Evolutionary conservation across 306 rosid species (phyloP), one percentile per base, ranked within the genome.

Genomic region (Quercus glauca): DNA sequence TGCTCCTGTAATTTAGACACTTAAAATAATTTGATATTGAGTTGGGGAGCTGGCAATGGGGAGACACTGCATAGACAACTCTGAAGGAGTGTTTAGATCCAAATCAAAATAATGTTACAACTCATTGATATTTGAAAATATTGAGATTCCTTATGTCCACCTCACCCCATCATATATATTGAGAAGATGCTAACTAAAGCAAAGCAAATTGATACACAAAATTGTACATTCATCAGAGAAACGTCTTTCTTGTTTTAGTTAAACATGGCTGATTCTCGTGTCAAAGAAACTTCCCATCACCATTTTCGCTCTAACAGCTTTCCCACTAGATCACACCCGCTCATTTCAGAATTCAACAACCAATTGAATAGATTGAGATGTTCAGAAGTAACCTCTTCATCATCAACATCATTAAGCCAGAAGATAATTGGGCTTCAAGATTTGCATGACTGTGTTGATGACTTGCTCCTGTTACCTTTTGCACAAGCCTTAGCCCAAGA

Each of bases 301-400:
- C 88, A 87, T 61, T 63, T 76, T 68, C 80, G 80, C 56, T 84
- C 88, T 14, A 79, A 87, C 33, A 84, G 90, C 86, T 73, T 87
- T 72, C 90, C 90, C 0, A 60, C 84, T 41, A 76, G 29, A 57
- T 81, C 88, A 49, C 90, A 87, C 81, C 88, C 90, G 60, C 71
- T 84, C 25, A 28, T 84, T 41, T 78, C 58, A 1, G 86, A 80
- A 73, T 84, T 84, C 74, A 73, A 76, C 51, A 73, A 84, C 0
- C 77, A 76, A 73, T 67, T 80, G 26, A 78, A 28, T 0, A 80
- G 79, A 53, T 49, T 84, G 37, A 73, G 45, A n/a, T 18, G 79
- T 56, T 80, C 79, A 63, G 4, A 80, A 29, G 84, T 33, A 76
- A 67, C 84, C 73, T 76, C 81, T 8, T 76, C 81, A 69, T 69